These are phyloP conservation scores for Avena atlantica DNA, from an alignment of 176 grass and related monocot genomes.

Conservation along the genomic window DNA sequence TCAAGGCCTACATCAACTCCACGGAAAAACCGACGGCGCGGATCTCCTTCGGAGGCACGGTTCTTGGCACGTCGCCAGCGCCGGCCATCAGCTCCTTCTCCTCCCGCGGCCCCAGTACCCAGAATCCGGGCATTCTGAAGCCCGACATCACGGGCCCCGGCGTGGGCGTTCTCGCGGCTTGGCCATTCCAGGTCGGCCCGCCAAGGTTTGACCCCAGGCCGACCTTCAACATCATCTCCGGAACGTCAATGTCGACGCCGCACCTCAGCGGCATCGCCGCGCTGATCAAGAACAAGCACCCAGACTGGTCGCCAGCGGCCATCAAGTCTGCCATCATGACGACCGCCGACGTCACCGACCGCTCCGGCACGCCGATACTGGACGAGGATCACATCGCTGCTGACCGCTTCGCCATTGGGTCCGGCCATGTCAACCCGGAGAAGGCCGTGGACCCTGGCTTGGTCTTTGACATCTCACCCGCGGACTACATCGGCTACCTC, in stretches of 20 bases:
- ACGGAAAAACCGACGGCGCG: not conserved
- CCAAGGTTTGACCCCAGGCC: too few species aligned
- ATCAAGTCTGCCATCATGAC: slow-evolving; percentile 54
- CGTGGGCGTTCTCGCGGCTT: not conserved
- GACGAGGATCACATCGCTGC: slow-evolving; percentile 38
- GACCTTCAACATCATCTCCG: too few species aligned
- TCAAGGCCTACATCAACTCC: slow-evolving; percentile 26
- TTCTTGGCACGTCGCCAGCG: slow-evolving; percentile 29
- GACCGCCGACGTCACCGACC: slow-evolving; percentile 46
- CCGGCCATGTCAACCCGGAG: slow-evolving; percentile 55
- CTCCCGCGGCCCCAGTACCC: slow-evolving; percentile 44
- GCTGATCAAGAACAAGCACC: too few species aligned
- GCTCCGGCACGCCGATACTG: slow-evolving; percentile 30
- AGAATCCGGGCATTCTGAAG: slow-evolving; percentile 38
- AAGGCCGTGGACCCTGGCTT: slow-evolving; percentile 50
- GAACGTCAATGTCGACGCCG: too few species aligned
- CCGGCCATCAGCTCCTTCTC: slow-evolving; percentile 53
- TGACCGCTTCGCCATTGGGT: slow-evolving; percentile 42
- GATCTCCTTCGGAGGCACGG: slow-evolving; percentile 43
- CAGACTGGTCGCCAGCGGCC: too few species aligned
- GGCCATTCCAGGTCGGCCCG: too few species aligned
- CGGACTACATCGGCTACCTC: slow-evolving; percentile 15
- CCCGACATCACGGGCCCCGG: slow-evolving; percentile 38
- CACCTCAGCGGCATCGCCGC: too few species aligned
- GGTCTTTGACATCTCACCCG: not conserved